phyloP scores from a whole-genome alignment of 495 filamentous ascomycete genomes.

The Xylaria acuta region DNA sequence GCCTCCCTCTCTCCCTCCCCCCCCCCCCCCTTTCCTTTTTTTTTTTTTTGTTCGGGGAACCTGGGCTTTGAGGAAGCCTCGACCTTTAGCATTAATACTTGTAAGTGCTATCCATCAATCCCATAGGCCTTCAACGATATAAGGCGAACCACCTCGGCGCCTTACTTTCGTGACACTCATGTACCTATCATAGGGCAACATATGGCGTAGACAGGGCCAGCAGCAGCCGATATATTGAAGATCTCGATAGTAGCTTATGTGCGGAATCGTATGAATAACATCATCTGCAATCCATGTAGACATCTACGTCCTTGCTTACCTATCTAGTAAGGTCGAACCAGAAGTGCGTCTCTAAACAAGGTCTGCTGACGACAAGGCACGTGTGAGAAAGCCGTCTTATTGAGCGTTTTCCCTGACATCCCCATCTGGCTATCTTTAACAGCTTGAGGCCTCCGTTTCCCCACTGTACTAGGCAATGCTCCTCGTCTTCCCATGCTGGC shows the following conservation, averaged over 20 bases:
- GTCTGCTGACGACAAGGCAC: constrained; percentile 22
- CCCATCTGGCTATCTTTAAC: constrained; percentile 11
- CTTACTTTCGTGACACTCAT: not conserved
- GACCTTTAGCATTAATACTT: too few species aligned
- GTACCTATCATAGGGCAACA: too few species aligned
- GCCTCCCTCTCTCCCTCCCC: too few species aligned
- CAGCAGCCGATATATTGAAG: not conserved
- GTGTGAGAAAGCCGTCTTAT: constrained; percentile 13
- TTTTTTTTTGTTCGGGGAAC: not conserved
- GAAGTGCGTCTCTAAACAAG: constrained; percentile 17
- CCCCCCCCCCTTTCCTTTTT: too few species aligned
- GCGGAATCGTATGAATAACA: not conserved
- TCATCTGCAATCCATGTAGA: constrained; percentile 8
- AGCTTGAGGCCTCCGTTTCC: constrained; percentile 27
- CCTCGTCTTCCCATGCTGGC: constrained; percentile 3
- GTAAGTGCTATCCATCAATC: not conserved
- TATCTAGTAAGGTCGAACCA: constrained; percentile 19
- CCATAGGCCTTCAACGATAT: not conserved
- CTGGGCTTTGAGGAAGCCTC: not conserved
- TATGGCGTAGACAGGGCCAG: not conserved
- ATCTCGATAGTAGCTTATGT: constrained; percentile 1
- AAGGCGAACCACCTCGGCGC: not conserved
- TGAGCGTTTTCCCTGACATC: not conserved
- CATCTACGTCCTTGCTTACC: constrained; percentile 12
- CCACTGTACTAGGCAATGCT: constrained; percentile 21